phyloP scores from a whole-genome alignment of 2,329 filamentous ascomycete species.

The Trichoderma semiorbis region DNA sequence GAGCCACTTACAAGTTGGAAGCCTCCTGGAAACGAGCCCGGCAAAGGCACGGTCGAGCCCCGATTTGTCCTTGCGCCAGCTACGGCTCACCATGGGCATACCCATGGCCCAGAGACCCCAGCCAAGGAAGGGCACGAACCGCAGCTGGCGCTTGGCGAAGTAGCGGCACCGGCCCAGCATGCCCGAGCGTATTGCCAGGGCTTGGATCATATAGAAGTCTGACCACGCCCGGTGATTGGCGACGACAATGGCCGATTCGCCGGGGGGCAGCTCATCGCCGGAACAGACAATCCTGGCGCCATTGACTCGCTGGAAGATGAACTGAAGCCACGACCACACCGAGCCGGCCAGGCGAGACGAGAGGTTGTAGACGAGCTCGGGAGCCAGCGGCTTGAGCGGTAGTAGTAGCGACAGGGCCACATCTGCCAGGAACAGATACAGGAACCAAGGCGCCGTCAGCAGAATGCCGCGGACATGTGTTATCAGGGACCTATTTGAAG shows the following conservation, averaged over 20 bases:
- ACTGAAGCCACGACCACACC: conserved; percentile 56
- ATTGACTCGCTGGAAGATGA: conserved; percentile 53
- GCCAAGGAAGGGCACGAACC: conserved; percentile 57
- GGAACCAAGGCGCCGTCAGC: conserved; percentile 50
- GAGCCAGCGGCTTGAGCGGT: conserved; percentile 45
- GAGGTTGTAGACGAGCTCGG: conserved; percentile 48
- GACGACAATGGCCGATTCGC: conserved; percentile 59
- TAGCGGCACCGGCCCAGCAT: conserved; percentile 62
- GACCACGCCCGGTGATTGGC: conserved; percentile 59
- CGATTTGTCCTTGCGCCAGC: conserved; percentile 54
- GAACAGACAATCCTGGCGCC: conserved; percentile 51
- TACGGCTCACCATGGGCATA: conserved; percentile 60
- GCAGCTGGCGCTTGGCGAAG: conserved; percentile 59
- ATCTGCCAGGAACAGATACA: conserved; percentile 51
- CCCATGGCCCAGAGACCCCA: conserved; percentile 64
- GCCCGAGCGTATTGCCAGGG: conserved; percentile 47
- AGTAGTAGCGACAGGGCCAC: conserved; percentile 48
- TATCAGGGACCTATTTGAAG: conserved; percentile 24
- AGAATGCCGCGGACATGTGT: conserved; percentile 42
- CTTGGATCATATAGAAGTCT: conserved; percentile 64
- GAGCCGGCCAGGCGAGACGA: conserved; percentile 53
- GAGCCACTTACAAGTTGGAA: conserved; percentile 54
- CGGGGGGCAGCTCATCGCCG: conserved; percentile 47
- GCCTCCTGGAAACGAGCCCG: conserved; percentile 48
- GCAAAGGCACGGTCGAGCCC: conserved; percentile 57